Evolutionary conservation across 2,329 filamentous ascomycete species (phyloP), one percentile per base, ranked within the genome.

Genomic region (Colletotrichum sp.): DNA sequence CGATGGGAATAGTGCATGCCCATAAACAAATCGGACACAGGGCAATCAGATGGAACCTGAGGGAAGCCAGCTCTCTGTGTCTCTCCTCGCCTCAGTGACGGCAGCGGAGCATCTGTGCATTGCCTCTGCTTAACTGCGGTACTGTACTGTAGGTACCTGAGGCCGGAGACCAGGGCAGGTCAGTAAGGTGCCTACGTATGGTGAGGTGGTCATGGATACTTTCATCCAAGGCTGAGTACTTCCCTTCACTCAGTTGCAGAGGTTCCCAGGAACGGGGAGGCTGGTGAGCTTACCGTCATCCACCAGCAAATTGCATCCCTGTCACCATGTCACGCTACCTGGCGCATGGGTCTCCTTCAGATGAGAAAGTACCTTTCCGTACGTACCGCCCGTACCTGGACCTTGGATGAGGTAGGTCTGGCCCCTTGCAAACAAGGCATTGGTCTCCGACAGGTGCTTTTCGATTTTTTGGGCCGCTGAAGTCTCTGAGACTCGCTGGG

Each of bases 401-500:
- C 63, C 22, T 28, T 63, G 27, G 61, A 44, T 15, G n/a, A 44
- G 19, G 30, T 64, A 64, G 19, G 30, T 64, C 34, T 34, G 16
- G n/a, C 27, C 44, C 73, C 73, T 60, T 65, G 64, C 44, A 68
- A 73, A 65, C 57, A 64, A 68, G 70, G 74, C 48, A 59, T 27
- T 73, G 59, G 39, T 68, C 65, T 68, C 64, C 64, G 73, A 57
- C 57, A 75, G 73, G 44, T 68, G 69, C 69, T 48, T 75, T 48
- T 63, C n/a, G 28, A 44, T 28, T 34, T 39, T 67, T 48, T 34
- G 25, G 39, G 55, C 15, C 61, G 55, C 69, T 72, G 30, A 75
- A 55, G 52, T 72, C 68, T 74, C 55, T 75, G 63, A 68, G 61
- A 72, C 64, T 72, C 63, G 27, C 72, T 67, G 72, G 48, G 68